Conservation (phyloP, 352 stramenopile genomes). For the Phytophthora tubulina region DNA sequence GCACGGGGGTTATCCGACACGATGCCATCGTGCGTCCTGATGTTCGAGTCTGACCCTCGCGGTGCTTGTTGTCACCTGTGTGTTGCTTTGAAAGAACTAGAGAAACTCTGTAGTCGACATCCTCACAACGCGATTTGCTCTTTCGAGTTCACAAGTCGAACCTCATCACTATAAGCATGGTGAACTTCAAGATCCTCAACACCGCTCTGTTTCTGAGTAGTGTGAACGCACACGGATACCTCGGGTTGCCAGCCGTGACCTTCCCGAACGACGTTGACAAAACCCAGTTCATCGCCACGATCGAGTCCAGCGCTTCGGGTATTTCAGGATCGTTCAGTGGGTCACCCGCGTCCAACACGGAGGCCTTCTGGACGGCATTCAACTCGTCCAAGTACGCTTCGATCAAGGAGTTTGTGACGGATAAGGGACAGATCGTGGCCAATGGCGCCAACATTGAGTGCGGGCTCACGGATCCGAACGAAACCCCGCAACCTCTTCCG, state of each 20-base stretch:
- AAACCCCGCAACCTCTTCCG: slow-evolving; percentile 38
- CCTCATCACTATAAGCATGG: slow-evolving; percentile 1
- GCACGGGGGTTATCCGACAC: slow-evolving; percentile 16
- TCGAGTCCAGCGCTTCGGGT: slow-evolving; percentile 41
- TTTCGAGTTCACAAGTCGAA: slow-evolving; percentile 21
- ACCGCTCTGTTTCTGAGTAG: slow-evolving; percentile 21
- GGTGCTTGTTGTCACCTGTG: slow-evolving; percentile 1
- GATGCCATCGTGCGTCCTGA: slow-evolving; percentile 20
- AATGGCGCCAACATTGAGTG: slow-evolving; percentile 39
- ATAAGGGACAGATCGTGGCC: slow-evolving; percentile 29
- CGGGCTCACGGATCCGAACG: slow-evolving; percentile 38
- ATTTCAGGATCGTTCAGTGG: slow-evolving; percentile 39
- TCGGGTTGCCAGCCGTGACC: slow-evolving; percentile 36
- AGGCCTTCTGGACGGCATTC: slow-evolving; percentile 40
- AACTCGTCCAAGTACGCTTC: slow-evolving; percentile 47
- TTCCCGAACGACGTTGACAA: slow-evolving; percentile 43
- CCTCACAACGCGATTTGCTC: slow-evolving; percentile 38
- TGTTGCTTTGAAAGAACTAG: background rate
- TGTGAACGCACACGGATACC: slow-evolving; percentile 47
- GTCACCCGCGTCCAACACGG: slow-evolving; percentile 35
- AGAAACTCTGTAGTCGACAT: slow-evolving; percentile 10
- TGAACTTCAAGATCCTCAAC: slow-evolving; percentile 24
- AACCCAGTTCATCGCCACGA: slow-evolving; percentile 55
- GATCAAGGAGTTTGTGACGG: slow-evolving; percentile 38
- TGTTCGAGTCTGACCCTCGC: slow-evolving; percentile 14